Percentiles rank a stretch among this genome's conserved stretches.
Evolutionary conservation across 495 filamentous ascomycete genomes (phyloP).

Genomic region (Tetracladium setigerum): DNA sequence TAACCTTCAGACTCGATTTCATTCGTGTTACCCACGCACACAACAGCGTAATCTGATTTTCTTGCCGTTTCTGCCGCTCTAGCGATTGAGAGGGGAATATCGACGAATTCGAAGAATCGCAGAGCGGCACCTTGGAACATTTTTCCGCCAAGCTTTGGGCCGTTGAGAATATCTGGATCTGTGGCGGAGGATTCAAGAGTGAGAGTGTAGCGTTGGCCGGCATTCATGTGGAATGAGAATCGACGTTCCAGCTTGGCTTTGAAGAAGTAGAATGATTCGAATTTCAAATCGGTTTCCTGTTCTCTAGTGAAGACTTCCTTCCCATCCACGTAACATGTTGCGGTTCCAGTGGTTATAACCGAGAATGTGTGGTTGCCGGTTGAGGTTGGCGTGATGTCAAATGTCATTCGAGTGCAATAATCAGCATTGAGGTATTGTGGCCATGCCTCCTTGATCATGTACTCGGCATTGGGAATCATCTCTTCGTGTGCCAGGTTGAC

Average conservation of each 20-base stretch:
- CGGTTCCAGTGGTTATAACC: not conserved
- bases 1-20: conserved; percentile 64
- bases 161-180: not conserved
- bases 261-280: not conserved
- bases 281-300: not conserved
- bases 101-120: not conserved
- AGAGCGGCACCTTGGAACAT: not conserved
- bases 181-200: not conserved
- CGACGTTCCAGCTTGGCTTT: not conserved
- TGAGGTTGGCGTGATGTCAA: not conserved
- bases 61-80: conserved; percentile 42
- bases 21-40: conserved; percentile 51
- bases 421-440: not conserved
- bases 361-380: not conserved
- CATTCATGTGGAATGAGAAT: not conserved
- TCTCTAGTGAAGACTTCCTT: not conserved
- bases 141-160: not conserved
- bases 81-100: conserved; percentile 1
- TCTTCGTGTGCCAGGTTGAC: not conserved
- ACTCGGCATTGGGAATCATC: not conserved
- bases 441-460: not conserved
- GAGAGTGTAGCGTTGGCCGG: not conserved
- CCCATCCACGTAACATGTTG: not conserved
- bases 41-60: conserved; percentile 47
- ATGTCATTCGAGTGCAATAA: not conserved